Conservation (phyloP, 768 basidiomycete genomes). For the Psilocybe tampanensis region DNA sequence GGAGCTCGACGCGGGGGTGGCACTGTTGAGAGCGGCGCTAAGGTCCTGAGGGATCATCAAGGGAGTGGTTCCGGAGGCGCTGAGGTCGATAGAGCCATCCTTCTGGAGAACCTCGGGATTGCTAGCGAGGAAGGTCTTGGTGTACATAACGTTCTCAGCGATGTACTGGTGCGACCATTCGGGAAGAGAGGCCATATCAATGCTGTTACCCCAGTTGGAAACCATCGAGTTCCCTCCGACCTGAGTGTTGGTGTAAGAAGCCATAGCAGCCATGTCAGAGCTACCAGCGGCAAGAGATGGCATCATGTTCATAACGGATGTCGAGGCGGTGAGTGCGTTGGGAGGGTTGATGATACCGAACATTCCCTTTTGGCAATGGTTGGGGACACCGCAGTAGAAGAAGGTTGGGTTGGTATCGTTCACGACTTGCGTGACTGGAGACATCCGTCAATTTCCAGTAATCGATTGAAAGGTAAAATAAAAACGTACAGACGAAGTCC, state of each 20-base stretch:
- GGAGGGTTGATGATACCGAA: constrained; percentile 79
- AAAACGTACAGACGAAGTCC: constrained; percentile 59
- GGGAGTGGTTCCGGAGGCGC: constrained; percentile 42
- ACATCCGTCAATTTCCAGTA: background rate
- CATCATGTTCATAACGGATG: constrained; percentile 59
- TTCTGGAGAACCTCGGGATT: constrained; percentile 53
- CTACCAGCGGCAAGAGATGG: constrained; percentile 44
- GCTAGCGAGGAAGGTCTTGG: constrained; percentile 44
- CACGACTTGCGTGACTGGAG: constrained; percentile 64
- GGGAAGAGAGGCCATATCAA: constrained; percentile 59
- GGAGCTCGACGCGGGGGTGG: constrained; percentile 24
- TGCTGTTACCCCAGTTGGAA: constrained; percentile 61
- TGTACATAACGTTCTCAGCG: constrained; percentile 62
- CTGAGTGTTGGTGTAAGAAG: constrained; percentile 47
- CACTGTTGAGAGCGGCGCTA: constrained; percentile 42
- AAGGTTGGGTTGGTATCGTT: constrained; percentile 74
- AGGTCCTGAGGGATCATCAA: constrained; percentile 66
- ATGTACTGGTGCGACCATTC: constrained; percentile 49
- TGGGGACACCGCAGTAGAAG: constrained; percentile 73
- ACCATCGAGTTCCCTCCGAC: constrained; percentile 53
- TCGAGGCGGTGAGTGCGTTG: constrained; percentile 43
- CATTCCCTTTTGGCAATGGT: constrained; percentile 84
- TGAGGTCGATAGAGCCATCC: constrained; percentile 56
- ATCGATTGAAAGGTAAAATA: background rate
- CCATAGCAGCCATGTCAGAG: constrained; percentile 59